Base-by-base conservation (phyloP, 495 filamentous ascomycete genomes). In the Oidiodendron maius region DNA sequence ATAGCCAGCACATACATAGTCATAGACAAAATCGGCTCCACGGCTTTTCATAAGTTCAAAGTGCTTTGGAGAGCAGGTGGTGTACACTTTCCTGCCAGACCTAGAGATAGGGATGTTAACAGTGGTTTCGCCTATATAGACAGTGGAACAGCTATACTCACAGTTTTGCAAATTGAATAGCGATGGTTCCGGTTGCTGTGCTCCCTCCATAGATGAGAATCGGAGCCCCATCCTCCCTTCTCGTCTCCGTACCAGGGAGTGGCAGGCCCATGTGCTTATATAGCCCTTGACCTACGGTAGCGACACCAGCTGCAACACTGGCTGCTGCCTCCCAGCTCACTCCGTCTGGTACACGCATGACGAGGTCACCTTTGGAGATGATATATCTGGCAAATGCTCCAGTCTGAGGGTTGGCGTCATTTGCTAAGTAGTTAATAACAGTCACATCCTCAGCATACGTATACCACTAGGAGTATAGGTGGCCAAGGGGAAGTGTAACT, bases 101-200 rank as follows among this genome's bases (percentile, higher is more conserved):
- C 48, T 51, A n/a, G n/a, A n/a, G n/a, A n/a, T n/a, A n/a, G 39
- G 24, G 2, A 12, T 2, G 15, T 22, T 5, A 24, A 26, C 20
- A 24, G 18, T 3, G 30, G 24, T 13, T 2, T n/a, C 17, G 2
- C 12, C 23, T 8, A 18, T n/a, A 20, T 40, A 10, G 26, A 20
- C n/a, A 24, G 22, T 22, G 22, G 20, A 45, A n/a, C n/a, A n/a
- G n/a, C n/a, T n/a, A 11, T 18, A 10, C 25, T 18, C 23, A 51
- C 44, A 53, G 22, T 28, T 53, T 53, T 6, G 51, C 51, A 17
- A 43, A 44, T 53, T 86, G 83, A 42, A 84, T 80, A 6, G 63
- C 59, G 9, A 46, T 12, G 1, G 45, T 54, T 1, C 46, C 51
- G 1, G 46, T 49, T 20, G 51, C 51, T 17, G 67, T 21, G 37